Evolutionary conservation across 257 asterid species (phyloP).

Genomic region (Solanum ahanhuiri): DNA sequence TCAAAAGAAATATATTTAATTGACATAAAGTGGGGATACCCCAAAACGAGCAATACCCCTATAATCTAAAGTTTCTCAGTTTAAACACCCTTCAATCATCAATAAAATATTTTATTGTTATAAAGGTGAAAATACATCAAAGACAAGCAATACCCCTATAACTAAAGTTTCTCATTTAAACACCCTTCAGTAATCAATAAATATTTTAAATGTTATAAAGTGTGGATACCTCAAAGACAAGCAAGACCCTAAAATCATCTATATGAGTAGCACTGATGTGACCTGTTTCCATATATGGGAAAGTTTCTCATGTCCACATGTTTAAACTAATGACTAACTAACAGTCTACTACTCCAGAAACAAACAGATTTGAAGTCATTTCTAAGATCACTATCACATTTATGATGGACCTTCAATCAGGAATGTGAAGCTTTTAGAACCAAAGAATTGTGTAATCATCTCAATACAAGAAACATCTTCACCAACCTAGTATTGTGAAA

Average conservation of each 20-base stretch:
- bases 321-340: neutral
- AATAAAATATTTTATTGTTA: neutral
- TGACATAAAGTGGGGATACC: neutral
- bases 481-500: neutral
- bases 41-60: neutral
- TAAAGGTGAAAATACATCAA: neutral
- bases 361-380: neutral
- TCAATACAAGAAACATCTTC: neutral
- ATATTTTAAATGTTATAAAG: neutral
- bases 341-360: neutral
- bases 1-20: neutral
- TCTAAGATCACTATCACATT: neutral
- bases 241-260: neutral
- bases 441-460: neutral
- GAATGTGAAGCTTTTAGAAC: neutral
- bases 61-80: neutral
- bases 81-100: neutral
- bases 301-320: neutral
- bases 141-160: neutral
- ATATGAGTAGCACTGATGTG: neutral
- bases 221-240: neutral
- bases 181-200: neutral
- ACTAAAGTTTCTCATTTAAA: neutral
- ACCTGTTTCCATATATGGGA: neutral
- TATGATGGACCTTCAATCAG: neutral